Percentiles rank a stretch among this genome's conserved stretches.
Evolutionary conservation across 2,329 filamentous ascomycete species (phyloP).

Genomic region (Coniochaeta hoffmannii): DNA sequence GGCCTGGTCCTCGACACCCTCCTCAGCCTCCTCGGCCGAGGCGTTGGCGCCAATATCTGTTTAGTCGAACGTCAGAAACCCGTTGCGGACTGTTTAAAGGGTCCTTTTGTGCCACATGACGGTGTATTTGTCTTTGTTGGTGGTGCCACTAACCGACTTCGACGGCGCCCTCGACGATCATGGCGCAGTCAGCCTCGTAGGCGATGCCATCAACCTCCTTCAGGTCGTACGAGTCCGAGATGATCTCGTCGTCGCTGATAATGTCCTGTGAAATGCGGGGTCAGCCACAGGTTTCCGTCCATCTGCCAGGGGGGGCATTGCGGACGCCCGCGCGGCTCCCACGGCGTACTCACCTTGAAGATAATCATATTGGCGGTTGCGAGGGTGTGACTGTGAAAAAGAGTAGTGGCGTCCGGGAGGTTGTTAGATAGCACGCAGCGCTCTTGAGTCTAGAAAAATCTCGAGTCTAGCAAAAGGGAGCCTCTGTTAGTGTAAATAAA

Average conservation of each 20-base stretch:
- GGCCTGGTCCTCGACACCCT: constrained; percentile 61
- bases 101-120: background rate
- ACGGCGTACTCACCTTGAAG: constrained; percentile 48
- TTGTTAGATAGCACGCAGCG: background rate
- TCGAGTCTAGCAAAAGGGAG: background rate
- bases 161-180: constrained; percentile 74
- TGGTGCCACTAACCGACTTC: constrained; percentile 54
- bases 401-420: background rate
- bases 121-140: background rate
- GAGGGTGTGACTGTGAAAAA: background rate
- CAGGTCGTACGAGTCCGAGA: constrained; percentile 89
- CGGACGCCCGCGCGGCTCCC: background rate
- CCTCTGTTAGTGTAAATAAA: background rate
- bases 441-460: background rate
- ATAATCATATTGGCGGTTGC: constrained; percentile 61
- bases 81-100: no score
- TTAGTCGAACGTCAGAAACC: background rate
- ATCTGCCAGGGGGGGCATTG: constrained; percentile 3
- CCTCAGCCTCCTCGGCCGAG: constrained; percentile 83
- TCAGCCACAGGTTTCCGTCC: constrained; percentile 13
- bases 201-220: constrained; percentile 72
- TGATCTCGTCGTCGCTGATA: constrained; percentile 84
- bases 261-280: constrained; percentile 60
- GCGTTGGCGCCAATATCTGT: constrained; percentile 90
- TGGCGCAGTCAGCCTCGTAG: constrained; percentile 88